phyloP scores from a whole-genome alignment of 202 grass and related monocot genomes.

The Sporobolus alterniflorus region DNA sequence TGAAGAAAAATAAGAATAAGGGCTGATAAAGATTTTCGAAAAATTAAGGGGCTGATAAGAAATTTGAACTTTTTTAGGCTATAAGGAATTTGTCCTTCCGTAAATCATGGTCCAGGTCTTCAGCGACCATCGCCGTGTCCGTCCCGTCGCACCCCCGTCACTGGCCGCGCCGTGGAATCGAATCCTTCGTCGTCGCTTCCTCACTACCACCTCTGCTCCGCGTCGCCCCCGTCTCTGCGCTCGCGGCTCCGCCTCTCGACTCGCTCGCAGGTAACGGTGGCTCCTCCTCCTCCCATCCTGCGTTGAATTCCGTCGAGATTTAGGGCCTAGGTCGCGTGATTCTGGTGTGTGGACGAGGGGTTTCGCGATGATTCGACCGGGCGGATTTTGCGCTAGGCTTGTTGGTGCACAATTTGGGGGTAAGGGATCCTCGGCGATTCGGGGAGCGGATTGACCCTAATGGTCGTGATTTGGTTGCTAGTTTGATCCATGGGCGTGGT shows the following conservation, averaged over 20 bases:
- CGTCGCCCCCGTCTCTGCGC: background rate
- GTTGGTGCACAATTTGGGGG: background rate
- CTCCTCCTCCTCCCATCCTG: background rate
- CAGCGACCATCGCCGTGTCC: background rate
- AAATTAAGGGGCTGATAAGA: too few relatives aligned
- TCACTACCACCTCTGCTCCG: too few relatives aligned
- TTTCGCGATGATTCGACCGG: background rate
- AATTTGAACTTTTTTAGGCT: too few relatives aligned
- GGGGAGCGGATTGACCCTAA: background rate
- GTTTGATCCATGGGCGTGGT: background rate
- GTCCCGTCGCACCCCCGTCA: background rate
- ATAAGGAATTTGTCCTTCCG: too few relatives aligned
- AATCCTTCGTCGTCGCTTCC: background rate
- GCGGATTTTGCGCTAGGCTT: background rate
- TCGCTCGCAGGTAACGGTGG: constrained; percentile 22
- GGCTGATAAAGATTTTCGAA: too few relatives aligned
- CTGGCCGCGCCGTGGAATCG: background rate
- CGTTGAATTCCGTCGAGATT: background rate
- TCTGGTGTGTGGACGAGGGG: background rate
- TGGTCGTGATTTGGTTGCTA: background rate
- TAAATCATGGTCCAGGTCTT: constrained; percentile 20
- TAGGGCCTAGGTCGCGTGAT: background rate
- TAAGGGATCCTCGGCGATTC: background rate
- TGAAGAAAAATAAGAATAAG: too few relatives aligned
- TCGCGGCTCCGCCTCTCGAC: background rate